Conservation (phyloP, 2,329 filamentous ascomycete genomes). For the Colletotrichum caudatum region DNA sequence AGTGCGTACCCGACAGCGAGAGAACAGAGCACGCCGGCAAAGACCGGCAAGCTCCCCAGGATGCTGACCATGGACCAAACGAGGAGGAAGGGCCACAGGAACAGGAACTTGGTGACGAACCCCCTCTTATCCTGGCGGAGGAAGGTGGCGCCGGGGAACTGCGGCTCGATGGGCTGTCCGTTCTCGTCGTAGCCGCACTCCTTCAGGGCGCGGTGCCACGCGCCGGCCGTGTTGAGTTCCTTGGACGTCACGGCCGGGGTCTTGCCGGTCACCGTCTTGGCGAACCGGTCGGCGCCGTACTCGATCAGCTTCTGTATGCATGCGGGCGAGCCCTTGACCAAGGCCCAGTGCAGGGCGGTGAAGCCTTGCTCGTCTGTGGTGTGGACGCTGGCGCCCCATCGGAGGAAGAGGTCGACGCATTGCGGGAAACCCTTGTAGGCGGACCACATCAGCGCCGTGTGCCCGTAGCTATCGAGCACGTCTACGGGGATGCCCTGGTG, state of each 20-base stretch:
- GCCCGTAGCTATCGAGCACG: slow-evolving; percentile 87
- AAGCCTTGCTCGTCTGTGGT: slow-evolving; percentile 92
- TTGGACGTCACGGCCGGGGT: slow-evolving; percentile 86
- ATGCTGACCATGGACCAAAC: slow-evolving; percentile 79
- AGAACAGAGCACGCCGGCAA: slow-evolving; percentile 79
- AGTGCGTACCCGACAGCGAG: slow-evolving; percentile 75
- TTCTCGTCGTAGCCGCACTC: slow-evolving; percentile 88
- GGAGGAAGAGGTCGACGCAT: slow-evolving; percentile 90
- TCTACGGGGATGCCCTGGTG: slow-evolving; percentile 97
- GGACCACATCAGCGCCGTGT: slow-evolving; percentile 98
- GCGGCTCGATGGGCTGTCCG: slow-evolving; percentile 75
- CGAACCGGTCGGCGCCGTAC: slow-evolving; percentile 94
- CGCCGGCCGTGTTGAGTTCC: slow-evolving; percentile 87
- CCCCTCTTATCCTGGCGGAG: slow-evolving; percentile 81
- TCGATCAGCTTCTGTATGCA: slow-evolving; percentile 96
- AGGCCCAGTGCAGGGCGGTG: slow-evolving; percentile 94
- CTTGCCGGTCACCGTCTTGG: slow-evolving; percentile 89
- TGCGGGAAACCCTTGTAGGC: slow-evolving; percentile 96
- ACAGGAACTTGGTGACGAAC: slow-evolving; percentile 88
- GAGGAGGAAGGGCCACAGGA: slow-evolving; percentile 86
- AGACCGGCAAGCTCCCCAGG: slow-evolving; percentile 79
- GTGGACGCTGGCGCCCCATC: slow-evolving; percentile 96
- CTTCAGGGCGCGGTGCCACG: slow-evolving; percentile 85
- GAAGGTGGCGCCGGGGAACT: slow-evolving; percentile 78
- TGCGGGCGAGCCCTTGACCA: slow-evolving; percentile 90